These are phyloP conservation scores for Neoconidiobolus thromboides DNA, from an alignment of 371 early-diverging fungal genomes.

Conservation along the genomic window DNA sequence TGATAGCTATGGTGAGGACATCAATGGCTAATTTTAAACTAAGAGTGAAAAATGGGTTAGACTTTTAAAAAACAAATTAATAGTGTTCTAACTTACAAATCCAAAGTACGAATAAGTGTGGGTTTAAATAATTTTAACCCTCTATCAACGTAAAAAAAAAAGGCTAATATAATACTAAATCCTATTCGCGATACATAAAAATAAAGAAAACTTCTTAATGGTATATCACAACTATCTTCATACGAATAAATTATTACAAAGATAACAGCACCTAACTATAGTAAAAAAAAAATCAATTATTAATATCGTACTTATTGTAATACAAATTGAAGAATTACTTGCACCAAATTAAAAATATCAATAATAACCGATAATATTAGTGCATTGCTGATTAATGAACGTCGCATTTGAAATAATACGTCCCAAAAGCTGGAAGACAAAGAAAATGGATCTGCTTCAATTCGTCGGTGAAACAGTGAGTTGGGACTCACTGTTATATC, in stretches of 20 bases:
- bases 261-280: neutral
- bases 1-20: neutral
- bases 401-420: neutral
- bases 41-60: neutral
- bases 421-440: constrained; percentile 12
- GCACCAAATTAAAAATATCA: neutral
- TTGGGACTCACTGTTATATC: no score
- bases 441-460: constrained; percentile 13
- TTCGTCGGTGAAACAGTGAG: no score
- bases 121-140: neutral
- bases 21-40: neutral
- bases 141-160: neutral
- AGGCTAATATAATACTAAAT: neutral
- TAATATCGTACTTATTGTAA: neutral
- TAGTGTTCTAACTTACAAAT: neutral
- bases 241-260: neutral
- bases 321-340: neutral
- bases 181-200: neutral
- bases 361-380: neutral
- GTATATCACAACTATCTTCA: neutral
- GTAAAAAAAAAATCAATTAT: neutral
- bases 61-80: neutral
- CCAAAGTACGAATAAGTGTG: neutral
- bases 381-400: neutral
- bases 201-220: neutral